Percentiles rank a stretch among this genome's conserved stretches.
phyloP scores from a whole-genome alignment of 192 early-diverging fungal genomes.

The Geranomyces variabilis region DNA sequence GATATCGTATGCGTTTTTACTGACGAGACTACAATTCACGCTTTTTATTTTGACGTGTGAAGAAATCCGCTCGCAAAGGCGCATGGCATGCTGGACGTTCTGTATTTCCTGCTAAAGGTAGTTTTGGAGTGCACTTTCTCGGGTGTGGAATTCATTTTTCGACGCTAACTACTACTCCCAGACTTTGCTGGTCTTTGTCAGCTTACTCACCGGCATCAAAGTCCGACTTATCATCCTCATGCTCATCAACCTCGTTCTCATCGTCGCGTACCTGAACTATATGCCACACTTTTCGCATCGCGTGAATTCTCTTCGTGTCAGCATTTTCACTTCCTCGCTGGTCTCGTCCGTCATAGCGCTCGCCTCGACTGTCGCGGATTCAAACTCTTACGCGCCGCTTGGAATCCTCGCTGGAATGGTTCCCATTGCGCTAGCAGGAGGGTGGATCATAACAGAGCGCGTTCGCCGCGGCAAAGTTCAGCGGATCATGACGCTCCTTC shows the following conservation, averaged over 20 bases:
- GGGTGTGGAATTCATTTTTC: too few relatives aligned
- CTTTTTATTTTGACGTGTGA: background rate
- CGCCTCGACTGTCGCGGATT: background rate
- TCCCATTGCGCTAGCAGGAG: background rate
- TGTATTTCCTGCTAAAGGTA: constrained; percentile 16
- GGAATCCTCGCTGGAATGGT: background rate
- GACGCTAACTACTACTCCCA: background rate
- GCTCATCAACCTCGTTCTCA: constrained; percentile 1
- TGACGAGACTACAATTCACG: too few relatives aligned
- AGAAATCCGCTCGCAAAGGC: constrained; percentile 18
- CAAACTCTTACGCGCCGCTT: background rate
- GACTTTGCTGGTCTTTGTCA: constrained; percentile 11
- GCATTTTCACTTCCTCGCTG: background rate
- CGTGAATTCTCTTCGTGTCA: constrained; percentile 8
- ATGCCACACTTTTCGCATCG: constrained; percentile 6
- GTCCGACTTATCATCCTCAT: background rate
- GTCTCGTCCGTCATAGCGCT: constrained; percentile 8
- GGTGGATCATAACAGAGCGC: background rate
- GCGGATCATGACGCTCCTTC: background rate
- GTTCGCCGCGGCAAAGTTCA: background rate
- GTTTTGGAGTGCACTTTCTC: too few relatives aligned
- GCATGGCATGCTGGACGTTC: constrained; percentile 6
- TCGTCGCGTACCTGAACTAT: background rate
- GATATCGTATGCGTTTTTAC: background rate
- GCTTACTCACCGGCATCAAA: background rate